Conservation (phyloP, 73 alveolate genomes). For the Paramecium pentaurelia region DNA sequence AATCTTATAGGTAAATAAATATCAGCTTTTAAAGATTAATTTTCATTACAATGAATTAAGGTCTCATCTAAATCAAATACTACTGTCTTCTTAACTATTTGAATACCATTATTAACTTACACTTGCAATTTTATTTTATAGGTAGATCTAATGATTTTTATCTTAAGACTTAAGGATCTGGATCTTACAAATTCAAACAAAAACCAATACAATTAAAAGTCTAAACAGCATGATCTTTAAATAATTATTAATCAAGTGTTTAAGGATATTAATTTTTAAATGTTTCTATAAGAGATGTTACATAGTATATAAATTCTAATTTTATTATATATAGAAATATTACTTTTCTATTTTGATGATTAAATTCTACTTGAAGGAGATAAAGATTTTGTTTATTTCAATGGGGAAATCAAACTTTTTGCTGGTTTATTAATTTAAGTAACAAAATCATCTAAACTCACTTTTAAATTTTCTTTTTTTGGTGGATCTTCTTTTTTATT, state of each 20-base stretch:
- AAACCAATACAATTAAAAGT: constrained; percentile 33
- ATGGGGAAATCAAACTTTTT: background rate
- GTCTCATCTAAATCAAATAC: constrained; percentile 95
- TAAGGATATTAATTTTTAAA: background rate
- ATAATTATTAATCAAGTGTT: background rate
- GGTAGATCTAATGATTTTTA: background rate
- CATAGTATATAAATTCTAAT: constrained; percentile 2
- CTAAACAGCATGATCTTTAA: background rate
- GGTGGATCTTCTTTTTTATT: background rate
- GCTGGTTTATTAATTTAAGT: background rate
- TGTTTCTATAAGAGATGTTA: background rate
- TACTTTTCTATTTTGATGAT: background rate
- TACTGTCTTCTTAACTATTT: constrained; percentile 57
- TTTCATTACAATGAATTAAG: constrained; percentile 86
- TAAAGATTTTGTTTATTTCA: background rate
- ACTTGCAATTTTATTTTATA: background rate
- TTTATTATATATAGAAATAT: background rate
- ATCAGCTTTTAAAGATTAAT: constrained; percentile 65
- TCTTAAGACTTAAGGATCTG: background rate
- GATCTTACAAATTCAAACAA: constrained; percentile 2
- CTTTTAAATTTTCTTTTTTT: background rate
- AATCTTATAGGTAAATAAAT: constrained; percentile 69
- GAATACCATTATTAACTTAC: background rate
- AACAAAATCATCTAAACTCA: background rate
- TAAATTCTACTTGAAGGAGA: background rate